Base-by-base conservation (phyloP, 139 green algal genomes). In the Monoraphidium neglectum region DNA sequence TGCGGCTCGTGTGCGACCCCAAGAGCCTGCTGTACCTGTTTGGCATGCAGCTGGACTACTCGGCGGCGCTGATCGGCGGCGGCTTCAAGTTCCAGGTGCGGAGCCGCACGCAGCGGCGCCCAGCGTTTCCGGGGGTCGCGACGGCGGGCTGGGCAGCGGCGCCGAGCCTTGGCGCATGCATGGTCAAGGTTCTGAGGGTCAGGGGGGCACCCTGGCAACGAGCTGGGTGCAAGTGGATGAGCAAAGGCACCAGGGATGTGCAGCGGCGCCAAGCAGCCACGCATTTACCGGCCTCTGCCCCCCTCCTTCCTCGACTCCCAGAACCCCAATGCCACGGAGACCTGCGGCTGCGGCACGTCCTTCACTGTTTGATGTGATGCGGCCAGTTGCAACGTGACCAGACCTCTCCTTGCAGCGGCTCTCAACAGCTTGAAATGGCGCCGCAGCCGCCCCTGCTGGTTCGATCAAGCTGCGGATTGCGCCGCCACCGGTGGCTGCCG, bases 1-100 rank as follows among this genome's bases (percentile, higher is more conserved):
- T 63, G 56, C 69, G 66, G 40, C 77, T 96, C 32, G 91, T 96
- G 13, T 92, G 88, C 57, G 93, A 98, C 81, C 83, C 92, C 64
- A 98, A 98, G 78, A 89, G 70, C 2, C 82, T 98, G 65, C 86
- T 98, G 26, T 98, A 98, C 63, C 82, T 98, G 16, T 98, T 97
- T 82, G 95, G 95, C 40, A 92, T 98, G 90, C 62, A 86, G 18
- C 80, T 98, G 47, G 95, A 98, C 76, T 98, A 93, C 82, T 89
- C 70, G 40, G 77, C 87, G 70, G 94, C 87, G 26, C 86, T 98
- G 5, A 96, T 95, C 54, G 91, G 91, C 4, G 90, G 90, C 4
- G 91, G 91, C 21, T 96, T 96, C 81, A 81, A 88, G 68, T 98
- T 98, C 78, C 57, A 86, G 43, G 66, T 47, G 24, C 33, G 35